Conservation (phyloP, 169 alveolate species). For the Plasmodium adleri region DNA sequence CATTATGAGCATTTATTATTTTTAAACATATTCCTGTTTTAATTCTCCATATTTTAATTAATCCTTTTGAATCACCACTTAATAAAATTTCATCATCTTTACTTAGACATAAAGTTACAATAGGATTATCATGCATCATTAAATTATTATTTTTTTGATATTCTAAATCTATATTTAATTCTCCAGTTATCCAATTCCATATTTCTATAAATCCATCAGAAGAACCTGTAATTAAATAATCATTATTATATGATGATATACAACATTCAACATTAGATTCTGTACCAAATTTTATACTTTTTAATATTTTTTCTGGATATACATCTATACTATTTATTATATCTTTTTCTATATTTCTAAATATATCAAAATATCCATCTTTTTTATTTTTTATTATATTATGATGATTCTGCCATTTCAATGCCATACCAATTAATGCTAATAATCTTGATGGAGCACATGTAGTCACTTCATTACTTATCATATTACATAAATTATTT, state of each 20-base stretch:
- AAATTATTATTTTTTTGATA: conserved; percentile 87
- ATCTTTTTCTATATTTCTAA: conserved; percentile 80
- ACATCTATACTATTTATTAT: conserved; percentile 77
- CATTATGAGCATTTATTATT: conserved; percentile 77
- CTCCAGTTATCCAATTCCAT: conserved; percentile 89
- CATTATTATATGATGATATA: conserved; percentile 89
- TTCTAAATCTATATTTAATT: conserved; percentile 83
- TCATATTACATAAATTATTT: conserved; percentile 61
- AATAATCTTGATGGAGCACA: conserved; percentile 85
- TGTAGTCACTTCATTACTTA: conserved; percentile 78
- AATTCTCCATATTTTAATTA: conserved; percentile 79
- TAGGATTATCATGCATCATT: conserved; percentile 89
- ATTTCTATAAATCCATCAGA: conserved; percentile 92
- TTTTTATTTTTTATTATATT: conserved; percentile 79
- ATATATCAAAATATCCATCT: conserved; percentile 82
- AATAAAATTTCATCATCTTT: conserved; percentile 90
- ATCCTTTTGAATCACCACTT: conserved; percentile 89
- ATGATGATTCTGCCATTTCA: conserved; percentile 86
- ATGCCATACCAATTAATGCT: conserved; percentile 87
- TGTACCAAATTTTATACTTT: conserved; percentile 84
- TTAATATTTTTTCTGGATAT: conserved; percentile 78
- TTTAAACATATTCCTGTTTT: conserved; percentile 80
- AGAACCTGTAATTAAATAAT: conserved; percentile 88
- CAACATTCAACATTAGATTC: conserved; percentile 90
- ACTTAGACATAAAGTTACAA: conserved; percentile 88